Evolutionary conservation across 108 stramenopile genomes (phyloP), one percentile per base, ranked within the genome.

Genomic region (Nitzschia inconspicua): DNA sequence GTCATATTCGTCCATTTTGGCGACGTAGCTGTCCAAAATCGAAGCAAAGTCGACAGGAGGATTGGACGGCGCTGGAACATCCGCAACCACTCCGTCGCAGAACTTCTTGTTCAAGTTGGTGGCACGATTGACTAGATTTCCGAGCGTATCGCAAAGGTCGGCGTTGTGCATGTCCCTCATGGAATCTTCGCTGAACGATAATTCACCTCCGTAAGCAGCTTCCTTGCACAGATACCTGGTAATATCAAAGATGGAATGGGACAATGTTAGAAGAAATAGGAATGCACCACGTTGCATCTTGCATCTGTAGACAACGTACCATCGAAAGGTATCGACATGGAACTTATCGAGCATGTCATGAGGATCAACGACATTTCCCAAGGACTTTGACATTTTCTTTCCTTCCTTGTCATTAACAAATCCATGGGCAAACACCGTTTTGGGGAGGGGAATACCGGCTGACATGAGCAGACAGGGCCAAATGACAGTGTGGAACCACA

Each of bases 401-500:
- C 97, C 99, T 25, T 96, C 97, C 48, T 79, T 79, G 51, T 95
- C 98, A 61, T 93, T 91, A 62, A 98, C 93, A 73, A 98, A 97
- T 24, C 98, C 98, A 73, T 98, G 98, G 10, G 94, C 94, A 72
- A 93, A 99, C 19, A 99, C 93, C 4, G 90, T 75, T 54, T 79
- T 91, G 44, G 98, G 97, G 32, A 97, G 76, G 1, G 89, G 83
- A 16, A 99, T 41, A 22, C 75, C 85, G 1, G 97, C 98, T 10
- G 91, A 91, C 94, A 97, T 95, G 66, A 99, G 89, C 26, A 99
- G 83, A 68, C 93, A 94, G 22, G 97, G 97, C 98, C 98, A 99
- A 71, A 97, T 97, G 23, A 99, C 95, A 4, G 91, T 85, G 64
- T 99, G 98, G 69, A 99, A 99, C 89, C 98, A 96, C 16, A 97